These are phyloP conservation scores for Handroanthus guayacan DNA, from an alignment of 257 asterid genomes.

Conservation along the genomic window DNA sequence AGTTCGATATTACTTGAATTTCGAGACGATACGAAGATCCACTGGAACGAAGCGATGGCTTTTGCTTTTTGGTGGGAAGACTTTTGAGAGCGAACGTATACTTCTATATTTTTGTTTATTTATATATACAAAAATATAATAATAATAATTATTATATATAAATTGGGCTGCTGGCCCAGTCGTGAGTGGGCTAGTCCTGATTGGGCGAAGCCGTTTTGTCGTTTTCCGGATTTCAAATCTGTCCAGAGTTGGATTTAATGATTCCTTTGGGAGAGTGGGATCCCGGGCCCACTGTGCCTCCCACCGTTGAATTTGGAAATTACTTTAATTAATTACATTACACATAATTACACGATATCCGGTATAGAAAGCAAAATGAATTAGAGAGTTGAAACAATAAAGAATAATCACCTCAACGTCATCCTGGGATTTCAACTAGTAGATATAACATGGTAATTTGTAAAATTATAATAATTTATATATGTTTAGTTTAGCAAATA, in stretches of 20 bases:
- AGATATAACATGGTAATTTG: no score
- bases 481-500: no score
- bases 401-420: no score
- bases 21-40: slow-evolving; percentile 30
- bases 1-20: slow-evolving; percentile 6
- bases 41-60: slow-evolving; percentile 33
- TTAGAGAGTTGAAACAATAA: slow-evolving; percentile 6
- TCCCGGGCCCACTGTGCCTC: slow-evolving; percentile 52
- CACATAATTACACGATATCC: no score
- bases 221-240: slow-evolving; percentile 67
- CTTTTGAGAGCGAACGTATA: slow-evolving; percentile 34
- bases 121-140: slow-evolving; percentile 15
- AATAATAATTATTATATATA: neutral
- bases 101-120: slow-evolving; percentile 13
- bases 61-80: slow-evolving; percentile 67
- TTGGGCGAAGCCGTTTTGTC: slow-evolving; percentile 45
- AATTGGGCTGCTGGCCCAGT: slow-evolving; percentile 45
- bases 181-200: slow-evolving; percentile 44
- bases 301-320: slow-evolving; percentile 28
- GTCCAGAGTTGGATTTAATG: slow-evolving; percentile 64
- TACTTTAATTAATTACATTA: slow-evolving; percentile 12
- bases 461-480: no score
- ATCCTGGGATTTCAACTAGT: no score
- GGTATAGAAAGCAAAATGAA: neutral
- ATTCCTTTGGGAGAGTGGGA: slow-evolving; percentile 49